These are phyloP conservation scores for Gentiana straminea DNA, from an alignment of 257 asterid species.

Conservation along the genomic window DNA sequence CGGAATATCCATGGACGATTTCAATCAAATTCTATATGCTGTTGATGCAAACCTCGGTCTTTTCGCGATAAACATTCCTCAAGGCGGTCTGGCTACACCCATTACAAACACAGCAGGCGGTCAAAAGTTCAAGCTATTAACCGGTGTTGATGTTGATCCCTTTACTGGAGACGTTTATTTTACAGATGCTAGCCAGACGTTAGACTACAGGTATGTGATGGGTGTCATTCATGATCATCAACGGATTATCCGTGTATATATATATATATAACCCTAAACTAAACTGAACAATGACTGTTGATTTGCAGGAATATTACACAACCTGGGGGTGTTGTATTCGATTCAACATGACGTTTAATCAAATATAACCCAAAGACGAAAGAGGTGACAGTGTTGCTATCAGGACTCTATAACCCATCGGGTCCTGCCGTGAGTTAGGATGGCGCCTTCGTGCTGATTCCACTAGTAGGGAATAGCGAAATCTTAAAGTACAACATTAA, in stretches of 20 bases:
- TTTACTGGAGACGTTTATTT: no score
- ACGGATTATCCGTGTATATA: no score
- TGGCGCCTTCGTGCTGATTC: conserved; percentile 18
- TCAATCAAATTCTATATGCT: conserved; percentile 22
- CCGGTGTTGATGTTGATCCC: conserved; percentile 27
- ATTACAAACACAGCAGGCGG: conserved; percentile 7
- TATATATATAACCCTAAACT: no score
- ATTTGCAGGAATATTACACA: conserved; percentile 10
- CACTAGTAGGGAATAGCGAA: conserved; percentile 20
- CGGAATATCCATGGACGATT: conserved; percentile 29
- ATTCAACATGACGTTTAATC: conserved; percentile 24
- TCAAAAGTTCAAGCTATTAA: conserved; percentile 11
- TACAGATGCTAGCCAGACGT: no score
- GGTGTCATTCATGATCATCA: no score
- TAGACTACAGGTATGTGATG: no score
- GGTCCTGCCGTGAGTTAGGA: conserved; percentile 32
- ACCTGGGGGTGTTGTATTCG: conserved; percentile 1
- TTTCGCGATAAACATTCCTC: neutral
- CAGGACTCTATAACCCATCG: conserved; percentile 21
- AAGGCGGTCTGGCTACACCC: no score
- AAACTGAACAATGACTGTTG: no score
- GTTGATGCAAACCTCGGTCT: conserved; percentile 3
- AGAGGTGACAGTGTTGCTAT: conserved; percentile 17
- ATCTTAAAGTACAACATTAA: conserved; percentile 25
- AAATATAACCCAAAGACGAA: conserved; percentile 25